Evolutionary conservation across 2,329 filamentous ascomycete species (phyloP).

Genomic region (Colletotrichum graminicola): DNA sequence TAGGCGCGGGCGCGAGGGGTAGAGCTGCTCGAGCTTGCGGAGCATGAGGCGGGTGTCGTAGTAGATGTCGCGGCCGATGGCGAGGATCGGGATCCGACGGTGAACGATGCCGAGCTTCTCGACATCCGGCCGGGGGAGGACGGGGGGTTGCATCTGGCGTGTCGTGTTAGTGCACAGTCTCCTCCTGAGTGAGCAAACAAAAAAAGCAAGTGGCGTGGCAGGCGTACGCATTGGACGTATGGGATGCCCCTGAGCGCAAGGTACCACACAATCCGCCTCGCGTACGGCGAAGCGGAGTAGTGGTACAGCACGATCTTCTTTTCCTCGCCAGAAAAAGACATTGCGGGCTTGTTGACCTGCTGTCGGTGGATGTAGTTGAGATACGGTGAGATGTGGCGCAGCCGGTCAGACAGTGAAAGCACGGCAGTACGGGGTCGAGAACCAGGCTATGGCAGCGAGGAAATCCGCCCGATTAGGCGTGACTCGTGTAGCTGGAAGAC

Average conservation of each 20-base stretch:
- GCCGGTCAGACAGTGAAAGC: background rate
- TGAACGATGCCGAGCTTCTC: conserved; percentile 72
- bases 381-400: background rate
- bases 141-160: conserved; percentile 72
- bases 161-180: conserved; percentile 15
- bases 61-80: conserved; percentile 76
- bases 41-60: conserved; percentile 78
- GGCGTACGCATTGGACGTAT: conserved; percentile 76
- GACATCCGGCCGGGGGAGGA: conserved; percentile 76
- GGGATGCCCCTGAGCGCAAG: conserved; percentile 73
- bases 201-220: no score
- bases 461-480: background rate
- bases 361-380: background rate
- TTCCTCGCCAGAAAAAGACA: conserved; percentile 21
- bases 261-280: conserved; percentile 75
- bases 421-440: background rate
- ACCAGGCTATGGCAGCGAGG: background rate
- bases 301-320: conserved; percentile 70
- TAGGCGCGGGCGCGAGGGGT: conserved; percentile 57
- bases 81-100: conserved; percentile 76
- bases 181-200: background rate
- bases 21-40: conserved; percentile 69
- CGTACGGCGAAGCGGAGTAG: conserved; percentile 75
- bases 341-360: background rate
- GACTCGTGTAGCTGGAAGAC: background rate